Evolutionary conservation across 2,329 filamentous ascomycete species (phyloP).

Genomic region (Talaromyces sp.): DNA sequence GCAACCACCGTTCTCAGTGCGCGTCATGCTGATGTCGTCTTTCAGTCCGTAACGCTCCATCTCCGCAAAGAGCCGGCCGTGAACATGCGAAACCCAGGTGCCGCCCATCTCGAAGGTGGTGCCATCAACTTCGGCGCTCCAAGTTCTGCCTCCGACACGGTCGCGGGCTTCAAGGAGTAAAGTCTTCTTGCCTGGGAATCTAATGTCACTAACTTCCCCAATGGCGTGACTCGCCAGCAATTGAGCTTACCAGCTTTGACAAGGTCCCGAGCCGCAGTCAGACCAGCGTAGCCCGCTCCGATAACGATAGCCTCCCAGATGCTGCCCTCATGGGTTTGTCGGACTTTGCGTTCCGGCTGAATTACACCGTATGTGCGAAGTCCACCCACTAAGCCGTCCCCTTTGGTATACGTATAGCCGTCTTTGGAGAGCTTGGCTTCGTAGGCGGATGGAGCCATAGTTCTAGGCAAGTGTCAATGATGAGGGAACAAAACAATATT

Average conservation of each 20-base stretch:
- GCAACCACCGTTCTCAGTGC: slow-evolving; percentile 10
- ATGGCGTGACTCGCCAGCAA: background rate
- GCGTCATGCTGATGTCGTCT: slow-evolving; percentile 28
- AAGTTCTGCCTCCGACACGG: slow-evolving; percentile 46
- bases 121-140: slow-evolving; percentile 37
- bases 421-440: slow-evolving; percentile 13
- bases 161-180: slow-evolving; percentile 46
- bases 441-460: slow-evolving; percentile 9
- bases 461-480: background rate
- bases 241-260: slow-evolving; percentile 18
- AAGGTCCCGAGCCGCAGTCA: slow-evolving; percentile 28
- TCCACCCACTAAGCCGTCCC: slow-evolving; percentile 15
- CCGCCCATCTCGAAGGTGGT: slow-evolving; percentile 46
- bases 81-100: slow-evolving; percentile 44
- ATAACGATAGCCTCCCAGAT: slow-evolving; percentile 25
- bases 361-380: slow-evolving; percentile 15
- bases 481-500: background rate
- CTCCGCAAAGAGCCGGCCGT: slow-evolving; percentile 39
- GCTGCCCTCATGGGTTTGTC: background rate
- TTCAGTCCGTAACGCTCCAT: slow-evolving; percentile 41
- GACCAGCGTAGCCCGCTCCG: slow-evolving; percentile 29
- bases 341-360: slow-evolving; percentile 11
- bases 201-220: background rate
- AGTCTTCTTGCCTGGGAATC: slow-evolving; percentile 24
- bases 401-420: slow-evolving; percentile 13